Evolutionary conservation across 768 basidiomycete genomes (phyloP).

Genomic region (Calocybe indica): DNA sequence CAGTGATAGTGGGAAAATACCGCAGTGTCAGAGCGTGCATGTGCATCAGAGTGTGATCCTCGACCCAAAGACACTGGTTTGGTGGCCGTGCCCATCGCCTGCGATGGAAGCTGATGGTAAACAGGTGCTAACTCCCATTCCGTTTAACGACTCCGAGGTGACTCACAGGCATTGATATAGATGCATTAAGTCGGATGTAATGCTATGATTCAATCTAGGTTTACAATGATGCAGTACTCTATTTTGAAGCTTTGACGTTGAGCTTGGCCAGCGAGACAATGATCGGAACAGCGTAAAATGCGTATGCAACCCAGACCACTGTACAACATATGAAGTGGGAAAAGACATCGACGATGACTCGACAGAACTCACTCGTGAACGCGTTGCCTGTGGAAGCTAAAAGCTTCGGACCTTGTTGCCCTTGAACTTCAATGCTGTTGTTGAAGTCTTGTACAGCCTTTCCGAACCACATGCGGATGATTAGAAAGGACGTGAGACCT

Average conservation of each 20-base stretch:
- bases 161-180: too few relatives aligned
- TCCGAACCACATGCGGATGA: conserved; percentile 77
- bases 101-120: too few relatives aligned
- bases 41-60: too few relatives aligned
- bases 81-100: too few relatives aligned
- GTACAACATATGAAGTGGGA: neutral
- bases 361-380: conserved; percentile 57
- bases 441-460: conserved; percentile 80
- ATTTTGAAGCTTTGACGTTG: conserved; percentile 42
- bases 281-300: conserved; percentile 67
- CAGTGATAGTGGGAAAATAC: too few relatives aligned
- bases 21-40: too few relatives aligned
- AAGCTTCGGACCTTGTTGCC: conserved; percentile 49
- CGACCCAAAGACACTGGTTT: too few relatives aligned
- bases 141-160: too few relatives aligned
- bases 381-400: conserved; percentile 62
- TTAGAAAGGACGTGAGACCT: conserved; percentile 67
- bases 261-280: conserved; percentile 64
- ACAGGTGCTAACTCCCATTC: too few relatives aligned
- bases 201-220: too few relatives aligned
- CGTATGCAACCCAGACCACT: conserved; percentile 81
- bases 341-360: neutral
- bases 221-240: neutral
- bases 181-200: too few relatives aligned
- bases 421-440: conserved; percentile 45